These are phyloP conservation scores for Trametes meyenii DNA, from an alignment of 768 basidiomycete genomes.

Conservation along the genomic window DNA sequence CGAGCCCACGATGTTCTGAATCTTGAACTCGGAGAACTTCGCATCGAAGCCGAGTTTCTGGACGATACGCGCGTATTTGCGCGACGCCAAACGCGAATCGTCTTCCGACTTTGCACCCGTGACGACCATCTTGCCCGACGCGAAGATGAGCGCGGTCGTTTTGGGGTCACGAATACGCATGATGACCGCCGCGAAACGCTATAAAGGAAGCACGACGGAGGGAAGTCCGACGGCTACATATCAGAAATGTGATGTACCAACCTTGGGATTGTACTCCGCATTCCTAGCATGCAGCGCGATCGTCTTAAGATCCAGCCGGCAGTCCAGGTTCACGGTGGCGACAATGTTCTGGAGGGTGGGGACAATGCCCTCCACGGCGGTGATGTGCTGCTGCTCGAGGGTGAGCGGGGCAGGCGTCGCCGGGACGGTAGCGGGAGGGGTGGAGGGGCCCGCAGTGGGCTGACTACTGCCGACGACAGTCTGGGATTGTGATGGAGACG, in stretches of 20 bases:
- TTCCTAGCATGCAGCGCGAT: slow-evolving; percentile 97
- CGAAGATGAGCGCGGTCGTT: slow-evolving; percentile 99
- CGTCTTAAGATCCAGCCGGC: slow-evolving; percentile 95
- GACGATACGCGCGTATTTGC: slow-evolving; percentile 98
- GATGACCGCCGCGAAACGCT: slow-evolving; percentile 99
- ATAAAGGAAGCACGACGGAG: slow-evolving; percentile 54
- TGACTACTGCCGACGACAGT: slow-evolving; percentile 28
- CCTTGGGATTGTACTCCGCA: slow-evolving; percentile 99
- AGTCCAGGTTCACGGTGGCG: slow-evolving; percentile 97
- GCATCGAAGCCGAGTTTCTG: slow-evolving; percentile 99
- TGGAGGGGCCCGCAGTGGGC: slow-evolving; percentile 60
- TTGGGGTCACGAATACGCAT: slow-evolving; percentile 99
- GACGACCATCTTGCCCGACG: slow-evolving; percentile 99
- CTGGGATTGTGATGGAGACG: slow-evolving; percentile 33
- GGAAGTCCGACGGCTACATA: slow-evolving; percentile 61
- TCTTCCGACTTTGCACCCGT: slow-evolving; percentile 99
- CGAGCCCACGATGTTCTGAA: slow-evolving; percentile 97
- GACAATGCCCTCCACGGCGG: slow-evolving; percentile 96
- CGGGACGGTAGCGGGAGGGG: slow-evolving; percentile 55
- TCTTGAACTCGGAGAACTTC: slow-evolving; percentile 99
- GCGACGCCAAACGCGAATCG: slow-evolving; percentile 93
- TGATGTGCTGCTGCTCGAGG: slow-evolving; percentile 92
- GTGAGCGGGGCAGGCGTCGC: slow-evolving; percentile 75
- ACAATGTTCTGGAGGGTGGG: slow-evolving; percentile 99
- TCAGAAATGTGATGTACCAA: slow-evolving; percentile 60